These are phyloP conservation scores for Mycena maculata DNA, from an alignment of 768 basidiomycete genomes.

Conservation along the genomic window DNA sequence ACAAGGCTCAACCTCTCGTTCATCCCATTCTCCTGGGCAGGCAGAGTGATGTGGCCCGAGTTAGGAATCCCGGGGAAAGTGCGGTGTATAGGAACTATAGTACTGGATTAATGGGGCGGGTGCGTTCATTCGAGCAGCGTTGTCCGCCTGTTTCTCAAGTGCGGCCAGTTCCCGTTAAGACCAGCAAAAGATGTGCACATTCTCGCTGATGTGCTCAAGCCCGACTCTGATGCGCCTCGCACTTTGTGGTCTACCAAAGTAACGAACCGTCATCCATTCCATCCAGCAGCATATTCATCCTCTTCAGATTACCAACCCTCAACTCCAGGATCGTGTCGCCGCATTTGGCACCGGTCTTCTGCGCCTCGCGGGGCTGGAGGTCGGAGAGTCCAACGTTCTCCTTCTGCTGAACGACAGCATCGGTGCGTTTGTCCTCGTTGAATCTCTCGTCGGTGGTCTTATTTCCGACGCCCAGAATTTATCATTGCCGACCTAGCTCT, in stretches of 20 bases:
- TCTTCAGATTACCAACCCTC: conserved; percentile 78
- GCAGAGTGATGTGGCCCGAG: conserved; percentile 89
- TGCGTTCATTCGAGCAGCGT: conserved; percentile 46
- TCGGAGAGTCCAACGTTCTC: conserved; percentile 74
- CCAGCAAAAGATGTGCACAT: conserved; percentile 80
- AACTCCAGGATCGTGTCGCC: conserved; percentile 75
- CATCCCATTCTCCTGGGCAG: conserved; percentile 94
- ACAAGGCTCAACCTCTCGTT: conserved; percentile 86
- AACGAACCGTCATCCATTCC: conserved; percentile 26
- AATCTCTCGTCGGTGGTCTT: not conserved
- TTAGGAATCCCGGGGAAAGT: conserved; percentile 84
- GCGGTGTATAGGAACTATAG: conserved; percentile 93
- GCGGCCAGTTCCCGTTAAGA: conserved; percentile 72
- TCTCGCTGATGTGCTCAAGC: conserved; percentile 72
- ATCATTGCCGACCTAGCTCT: conserved; percentile 84
- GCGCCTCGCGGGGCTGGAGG: conserved; percentile 63
- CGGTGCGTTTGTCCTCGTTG: conserved; percentile 55
- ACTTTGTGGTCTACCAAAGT: conserved; percentile 88
- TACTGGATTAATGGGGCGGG: conserved; percentile 85
- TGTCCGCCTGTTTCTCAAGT: conserved; percentile 17
- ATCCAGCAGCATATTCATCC: conserved; percentile 13
- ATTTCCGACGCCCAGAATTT: conserved; percentile 63
- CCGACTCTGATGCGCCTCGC: conserved; percentile 73
- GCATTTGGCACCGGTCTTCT: conserved; percentile 81
- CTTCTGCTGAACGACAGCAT: conserved; percentile 83